phyloP scores from a whole-genome alignment of 1,284 basidiomycete genomes.

The Fistulina hepatica region DNA sequence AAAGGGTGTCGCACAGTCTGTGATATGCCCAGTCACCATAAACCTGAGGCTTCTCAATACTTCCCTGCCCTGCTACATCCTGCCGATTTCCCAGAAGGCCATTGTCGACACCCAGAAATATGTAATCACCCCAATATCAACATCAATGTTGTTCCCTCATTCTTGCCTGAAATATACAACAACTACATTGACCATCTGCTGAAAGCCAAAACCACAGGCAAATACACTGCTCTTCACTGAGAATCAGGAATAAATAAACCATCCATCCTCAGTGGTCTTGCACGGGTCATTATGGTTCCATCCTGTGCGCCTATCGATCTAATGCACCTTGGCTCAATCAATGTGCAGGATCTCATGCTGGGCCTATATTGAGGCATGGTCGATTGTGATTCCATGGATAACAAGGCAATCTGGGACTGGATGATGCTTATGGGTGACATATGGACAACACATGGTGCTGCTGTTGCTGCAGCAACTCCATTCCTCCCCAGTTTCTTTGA shows the following conservation, averaged over 20 bases:
- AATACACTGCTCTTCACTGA: constrained; percentile 15
- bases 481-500: constrained; percentile 19
- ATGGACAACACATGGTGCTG: constrained; percentile 19
- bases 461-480: no score
- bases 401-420: no score
- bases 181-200: constrained; percentile 4
- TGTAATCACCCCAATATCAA: constrained; percentile 16
- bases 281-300: constrained; percentile 18
- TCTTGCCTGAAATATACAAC: constrained; percentile 7
- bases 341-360: constrained; percentile 23
- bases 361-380: constrained; percentile 23
- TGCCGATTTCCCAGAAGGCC: constrained; percentile 7
- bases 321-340: constrained; percentile 25
- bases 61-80: constrained; percentile 12
- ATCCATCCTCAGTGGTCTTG: constrained; percentile 23
- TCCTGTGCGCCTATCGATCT: constrained; percentile 20
- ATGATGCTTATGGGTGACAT: no score
- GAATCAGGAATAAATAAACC: constrained; percentile 28
- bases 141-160: constrained; percentile 10
- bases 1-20: constrained; percentile 23
- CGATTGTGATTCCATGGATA: constrained; percentile 17
- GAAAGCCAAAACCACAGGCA: constrained; percentile 5
- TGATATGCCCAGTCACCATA: constrained; percentile 9
- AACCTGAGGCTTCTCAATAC: constrained; percentile 14
- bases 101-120: constrained; percentile 19